Base-by-base conservation (phyloP, 1,139 yeast genomes). In the Casaregolazyma lundiana region DNA sequence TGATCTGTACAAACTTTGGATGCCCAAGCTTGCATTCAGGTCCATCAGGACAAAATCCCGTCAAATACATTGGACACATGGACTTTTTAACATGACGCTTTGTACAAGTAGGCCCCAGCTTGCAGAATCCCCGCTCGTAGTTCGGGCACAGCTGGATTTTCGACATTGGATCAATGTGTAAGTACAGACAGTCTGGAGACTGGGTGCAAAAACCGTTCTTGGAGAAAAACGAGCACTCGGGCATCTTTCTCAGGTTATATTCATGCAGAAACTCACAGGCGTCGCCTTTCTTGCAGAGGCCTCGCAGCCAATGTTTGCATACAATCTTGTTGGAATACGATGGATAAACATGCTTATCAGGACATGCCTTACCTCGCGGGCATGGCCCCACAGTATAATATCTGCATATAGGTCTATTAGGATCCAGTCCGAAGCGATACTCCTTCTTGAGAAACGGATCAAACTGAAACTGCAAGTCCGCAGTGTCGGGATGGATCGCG, bases 261-360 rank as follows among this genome's bases (percentile, higher is more conserved):
- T 94, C 99, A 66, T 94, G 99, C 43, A 94, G 69, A 60, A 88
- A 94, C 69, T 94, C 99, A 68, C 98, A 94, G 53, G 86, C 90
- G 58, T 90, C 96, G 46, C 95, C 95, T 70, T 90, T 92, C 69
- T 94, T 94, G 68, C 99, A 94, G 34, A 94, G 76, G 0, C 98
- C 98, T 57, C 97, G 77, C 42, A 94, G 77, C 99, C 99, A 92
- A 71, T 92, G 97, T 73, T 94, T 92, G 65, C 98, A 92, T 15
- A 92, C 98, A 47, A 83, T 81, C 69, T 89, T 90, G 66, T 89
- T 88, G 55, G 78, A 77, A 66, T 83, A 88, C 67, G 82, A 81
- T 36, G 94, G 81, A 18, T 87, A 75, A 1, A 88, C 88, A 68
- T 92, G 97, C 61, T 89, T 86, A 66, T 87, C 82, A 21, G 95